These are phyloP conservation scores for Viridothelium virens DNA, from an alignment of 495 filamentous ascomycete genomes.

Conservation along the genomic window DNA sequence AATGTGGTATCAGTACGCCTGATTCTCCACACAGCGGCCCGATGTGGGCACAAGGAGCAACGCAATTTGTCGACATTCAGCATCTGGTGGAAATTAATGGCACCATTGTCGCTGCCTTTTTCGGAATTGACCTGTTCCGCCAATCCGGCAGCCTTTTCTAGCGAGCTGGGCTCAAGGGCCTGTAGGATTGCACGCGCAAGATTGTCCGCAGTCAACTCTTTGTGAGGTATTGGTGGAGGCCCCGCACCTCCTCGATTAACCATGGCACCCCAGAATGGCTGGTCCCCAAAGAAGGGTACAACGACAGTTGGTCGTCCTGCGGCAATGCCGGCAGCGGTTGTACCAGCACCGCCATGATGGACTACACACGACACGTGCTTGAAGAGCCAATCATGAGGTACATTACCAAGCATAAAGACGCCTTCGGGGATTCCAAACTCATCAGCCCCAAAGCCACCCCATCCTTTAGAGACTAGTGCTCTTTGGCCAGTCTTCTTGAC, in stretches of 20 bases:
- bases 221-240: slow-evolving; percentile 41
- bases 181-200: slow-evolving; percentile 39
- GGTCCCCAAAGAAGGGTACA: slow-evolving; percentile 61
- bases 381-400: slow-evolving; percentile 62
- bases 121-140: slow-evolving; percentile 37
- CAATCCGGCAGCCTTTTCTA: slow-evolving; percentile 34
- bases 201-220: slow-evolving; percentile 38
- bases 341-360: slow-evolving; percentile 61
- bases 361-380: slow-evolving; percentile 53
- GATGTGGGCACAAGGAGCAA: slow-evolving; percentile 31
- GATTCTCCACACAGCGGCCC: slow-evolving; percentile 36
- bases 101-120: slow-evolving; percentile 32
- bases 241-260: slow-evolving; percentile 46
- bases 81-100: slow-evolving; percentile 37
- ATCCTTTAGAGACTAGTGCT: slow-evolving; percentile 56
- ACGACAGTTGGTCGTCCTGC: slow-evolving; percentile 53
- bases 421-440: slow-evolving; percentile 38
- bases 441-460: slow-evolving; percentile 51
- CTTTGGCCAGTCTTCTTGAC: slow-evolving; percentile 44
- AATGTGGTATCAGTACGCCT: slow-evolving; percentile 33
- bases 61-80: slow-evolving; percentile 35
- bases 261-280: slow-evolving; percentile 54
- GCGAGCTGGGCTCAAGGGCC: slow-evolving; percentile 34
- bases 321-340: slow-evolving; percentile 54
- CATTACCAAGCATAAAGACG: slow-evolving; percentile 52